Percentiles rank a stretch among this genome's conserved stretches.
Conservation (phyloP, 768 basidiomycete species). For the Naganishia vaughanmartiniae region DNA sequence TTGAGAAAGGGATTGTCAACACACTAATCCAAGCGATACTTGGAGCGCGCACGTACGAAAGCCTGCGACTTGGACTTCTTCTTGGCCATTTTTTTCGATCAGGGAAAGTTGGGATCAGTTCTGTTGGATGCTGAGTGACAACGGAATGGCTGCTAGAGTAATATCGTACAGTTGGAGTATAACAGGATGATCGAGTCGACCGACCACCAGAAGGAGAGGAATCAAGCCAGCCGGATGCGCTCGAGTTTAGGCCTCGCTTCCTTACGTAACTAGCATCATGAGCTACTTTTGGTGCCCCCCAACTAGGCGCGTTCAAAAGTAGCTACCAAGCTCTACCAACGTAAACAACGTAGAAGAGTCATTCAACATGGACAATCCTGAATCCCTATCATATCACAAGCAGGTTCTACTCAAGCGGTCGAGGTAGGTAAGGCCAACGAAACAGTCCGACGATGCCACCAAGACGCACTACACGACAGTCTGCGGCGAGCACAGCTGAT, state of each 20-base stretch:
- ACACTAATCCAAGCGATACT: not conserved
- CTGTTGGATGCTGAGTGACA: too few relatives aligned
- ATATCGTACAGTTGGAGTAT: not conserved
- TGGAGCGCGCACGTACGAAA: conserved; percentile 41
- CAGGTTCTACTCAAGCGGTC: not conserved
- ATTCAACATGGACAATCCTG: conserved; percentile 6
- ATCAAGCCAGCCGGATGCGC: not conserved
- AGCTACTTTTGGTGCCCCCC: conserved; percentile 1
- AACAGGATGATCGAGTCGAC: not conserved
- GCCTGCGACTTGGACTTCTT: conserved; percentile 47
- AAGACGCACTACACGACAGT: conserved; percentile 25
- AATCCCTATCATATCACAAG: not conserved
- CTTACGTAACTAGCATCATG: not conserved
- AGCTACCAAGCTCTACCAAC: conserved; percentile 9
- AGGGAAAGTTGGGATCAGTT: not conserved
- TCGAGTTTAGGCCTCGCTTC: not conserved
- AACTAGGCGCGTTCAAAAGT: too few relatives aligned
- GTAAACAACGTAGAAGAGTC: conserved; percentile 18
- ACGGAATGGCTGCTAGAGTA: not conserved
- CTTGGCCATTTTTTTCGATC: conserved; percentile 42
- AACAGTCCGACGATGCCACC: conserved; percentile 27
- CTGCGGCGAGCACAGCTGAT: conserved; percentile 5
- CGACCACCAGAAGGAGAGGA: not conserved
- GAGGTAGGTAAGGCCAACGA: not conserved
- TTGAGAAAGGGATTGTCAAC: not conserved